Evolutionary conservation across 106 monocot species (phyloP).

Genomic region (Dactylorhiza incarnata): DNA sequence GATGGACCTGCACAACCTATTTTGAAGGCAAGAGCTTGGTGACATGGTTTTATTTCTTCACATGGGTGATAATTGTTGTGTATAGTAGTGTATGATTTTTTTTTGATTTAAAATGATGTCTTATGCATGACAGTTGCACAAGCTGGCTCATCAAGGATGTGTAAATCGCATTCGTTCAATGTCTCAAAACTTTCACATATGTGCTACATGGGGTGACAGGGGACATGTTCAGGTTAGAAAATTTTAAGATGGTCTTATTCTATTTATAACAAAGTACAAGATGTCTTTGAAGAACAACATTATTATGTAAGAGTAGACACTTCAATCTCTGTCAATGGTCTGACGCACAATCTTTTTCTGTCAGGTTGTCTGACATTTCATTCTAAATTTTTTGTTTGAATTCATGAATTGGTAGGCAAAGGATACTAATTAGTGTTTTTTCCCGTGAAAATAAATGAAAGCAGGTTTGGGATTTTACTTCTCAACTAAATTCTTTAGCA

Average conservation of each 20-base stretch:
- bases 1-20: constrained; percentile 49
- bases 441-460: not conserved
- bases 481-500: constrained; percentile 58
- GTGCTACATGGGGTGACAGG: constrained; percentile 84
- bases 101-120: not conserved
- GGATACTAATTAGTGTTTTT: not conserved
- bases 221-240: constrained; percentile 72
- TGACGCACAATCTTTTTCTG: not conserved
- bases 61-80: not conserved
- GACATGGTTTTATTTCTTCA: not conserved
- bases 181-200: constrained; percentile 77
- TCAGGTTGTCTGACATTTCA: not conserved
- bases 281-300: not conserved
- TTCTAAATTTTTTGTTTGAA: not conserved
- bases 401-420: not conserved
- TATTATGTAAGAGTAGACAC: not conserved
- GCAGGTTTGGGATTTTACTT: constrained; percentile 88
- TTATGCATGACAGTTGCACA: constrained; percentile 48
- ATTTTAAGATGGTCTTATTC: not conserved
- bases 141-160: constrained; percentile 86
- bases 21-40: constrained; percentile 32
- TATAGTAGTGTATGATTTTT: not conserved
- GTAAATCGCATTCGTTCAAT: constrained; percentile 82
- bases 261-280: too few species aligned
- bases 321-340: not conserved